Conservation (phyloP, 495 filamentous ascomycete species). For the Hypoxylon cercidicola region DNA sequence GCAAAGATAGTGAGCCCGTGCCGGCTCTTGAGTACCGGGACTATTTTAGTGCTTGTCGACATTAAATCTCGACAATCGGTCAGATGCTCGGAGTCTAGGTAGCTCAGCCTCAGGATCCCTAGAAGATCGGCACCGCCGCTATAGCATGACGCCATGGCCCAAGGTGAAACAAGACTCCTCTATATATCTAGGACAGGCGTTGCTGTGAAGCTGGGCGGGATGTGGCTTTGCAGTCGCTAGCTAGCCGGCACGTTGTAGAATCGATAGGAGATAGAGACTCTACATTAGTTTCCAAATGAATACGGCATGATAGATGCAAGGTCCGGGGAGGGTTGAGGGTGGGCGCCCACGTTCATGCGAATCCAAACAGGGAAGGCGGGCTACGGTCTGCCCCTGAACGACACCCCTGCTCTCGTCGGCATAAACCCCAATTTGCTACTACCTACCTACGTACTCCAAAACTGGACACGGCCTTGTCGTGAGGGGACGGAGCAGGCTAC, state of each 20-base stretch:
- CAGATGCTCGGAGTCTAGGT: slow-evolving; percentile 24
- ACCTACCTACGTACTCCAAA: slow-evolving; percentile 15
- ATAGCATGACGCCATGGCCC: slow-evolving; percentile 22
- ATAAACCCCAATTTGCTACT: slow-evolving; percentile 19
- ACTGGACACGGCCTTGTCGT: slow-evolving; percentile 6
- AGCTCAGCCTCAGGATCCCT: slow-evolving; percentile 36
- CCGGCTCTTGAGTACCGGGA: slow-evolving; percentile 2
- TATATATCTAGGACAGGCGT: neutral
- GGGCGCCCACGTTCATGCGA: slow-evolving; percentile 33
- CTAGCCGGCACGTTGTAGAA: slow-evolving; percentile 35
- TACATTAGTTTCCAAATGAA: slow-evolving; percentile 1
- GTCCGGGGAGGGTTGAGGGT: slow-evolving; percentile 13
- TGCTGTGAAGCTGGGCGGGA: too few species aligned
- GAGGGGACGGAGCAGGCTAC: slow-evolving; percentile 10
- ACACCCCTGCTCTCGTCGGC: slow-evolving; percentile 21
- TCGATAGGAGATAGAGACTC: slow-evolving; percentile 23
- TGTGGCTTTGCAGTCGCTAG: too few species aligned
- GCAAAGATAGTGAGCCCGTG: neutral
- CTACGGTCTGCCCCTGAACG: slow-evolving; percentile 19
- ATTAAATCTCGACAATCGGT: slow-evolving; percentile 22
- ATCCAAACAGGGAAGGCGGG: slow-evolving; percentile 45
- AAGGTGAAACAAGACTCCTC: neutral
- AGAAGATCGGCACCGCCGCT: slow-evolving; percentile 1
- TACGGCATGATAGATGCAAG: slow-evolving; percentile 12
- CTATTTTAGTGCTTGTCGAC: neutral